phyloP scores from a whole-genome alignment of 306 rosid species.

The Phaseolus lunatus region DNA sequence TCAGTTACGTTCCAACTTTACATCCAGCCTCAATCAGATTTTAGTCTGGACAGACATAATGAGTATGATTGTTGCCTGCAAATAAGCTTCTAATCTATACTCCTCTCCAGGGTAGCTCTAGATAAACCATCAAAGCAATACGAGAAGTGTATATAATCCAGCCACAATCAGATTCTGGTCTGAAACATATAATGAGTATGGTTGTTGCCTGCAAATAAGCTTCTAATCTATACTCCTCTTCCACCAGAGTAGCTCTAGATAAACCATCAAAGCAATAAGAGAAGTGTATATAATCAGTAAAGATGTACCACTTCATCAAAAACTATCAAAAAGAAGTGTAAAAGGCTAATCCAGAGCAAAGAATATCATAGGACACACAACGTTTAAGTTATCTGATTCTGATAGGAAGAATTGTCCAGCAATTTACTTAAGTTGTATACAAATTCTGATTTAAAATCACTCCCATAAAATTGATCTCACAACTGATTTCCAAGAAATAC shows the following conservation, averaged over 20 bases:
- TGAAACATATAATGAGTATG: constrained; percentile 22
- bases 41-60: not conserved
- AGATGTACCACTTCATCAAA: constrained; percentile 29
- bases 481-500: constrained; percentile 52
- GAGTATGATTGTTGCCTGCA: constrained; percentile 21
- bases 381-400: constrained; percentile 18
- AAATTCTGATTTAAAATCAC: constrained; percentile 14
- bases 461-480: constrained; percentile 35
- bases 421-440: constrained; percentile 29
- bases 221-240: constrained; percentile 6
- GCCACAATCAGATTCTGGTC: not conserved
- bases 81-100: constrained; percentile 26
- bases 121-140: constrained; percentile 27
- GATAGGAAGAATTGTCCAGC: constrained; percentile 34
- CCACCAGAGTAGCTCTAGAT: constrained; percentile 4
- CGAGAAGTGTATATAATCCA: constrained; percentile 19
- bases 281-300: constrained; percentile 25
- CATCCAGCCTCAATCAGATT: too few relatives aligned
- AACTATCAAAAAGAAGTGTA: not conserved
- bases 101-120: constrained; percentile 7
- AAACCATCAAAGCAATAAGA: constrained; percentile 29
- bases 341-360: constrained; percentile 27
- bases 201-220: constrained; percentile 33
- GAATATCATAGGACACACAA: not conserved
- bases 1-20: too few relatives aligned